Percentiles rank a stretch among this genome's conserved stretches.
These are phyloP conservation scores for Solanum virginianum DNA, from an alignment of 257 asterid species.

Conservation along the genomic window DNA sequence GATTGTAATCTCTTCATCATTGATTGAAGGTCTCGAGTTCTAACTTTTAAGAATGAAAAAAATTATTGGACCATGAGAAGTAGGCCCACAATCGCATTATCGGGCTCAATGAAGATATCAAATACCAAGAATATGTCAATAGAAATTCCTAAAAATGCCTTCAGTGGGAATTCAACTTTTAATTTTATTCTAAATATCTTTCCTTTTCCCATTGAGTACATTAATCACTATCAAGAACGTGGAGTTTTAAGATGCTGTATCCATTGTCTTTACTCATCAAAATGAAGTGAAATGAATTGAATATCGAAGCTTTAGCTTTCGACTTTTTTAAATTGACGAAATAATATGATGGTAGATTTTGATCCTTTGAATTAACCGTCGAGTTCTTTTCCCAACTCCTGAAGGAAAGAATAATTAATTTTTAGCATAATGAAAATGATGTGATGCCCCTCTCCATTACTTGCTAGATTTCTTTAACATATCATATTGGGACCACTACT, in stretches of 20 bases:
- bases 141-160: not conserved
- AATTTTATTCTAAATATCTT: not conserved
- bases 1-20: not conserved
- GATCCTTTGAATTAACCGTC: not conserved
- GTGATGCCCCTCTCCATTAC: not conserved
- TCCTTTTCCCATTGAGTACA: not conserved
- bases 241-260: not conserved
- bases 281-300: not conserved
- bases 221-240: not conserved
- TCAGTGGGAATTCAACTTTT: not conserved
- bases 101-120: too few relatives aligned
- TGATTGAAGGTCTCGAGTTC: fast-evolving
- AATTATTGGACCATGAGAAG: not conserved
- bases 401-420: not conserved
- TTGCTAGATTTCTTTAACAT: not conserved
- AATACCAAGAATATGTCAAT: not conserved
- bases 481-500: not conserved
- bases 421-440: not conserved
- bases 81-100: not conserved
- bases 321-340: not conserved
- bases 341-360: not conserved
- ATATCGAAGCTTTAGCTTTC: not conserved
- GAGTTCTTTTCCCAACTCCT: not conserved
- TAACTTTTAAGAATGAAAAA: fast-evolving
- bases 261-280: not conserved